Conservation (phyloP, 2,329 filamentous ascomycete genomes). For the Sporothrix brasiliensis region DNA sequence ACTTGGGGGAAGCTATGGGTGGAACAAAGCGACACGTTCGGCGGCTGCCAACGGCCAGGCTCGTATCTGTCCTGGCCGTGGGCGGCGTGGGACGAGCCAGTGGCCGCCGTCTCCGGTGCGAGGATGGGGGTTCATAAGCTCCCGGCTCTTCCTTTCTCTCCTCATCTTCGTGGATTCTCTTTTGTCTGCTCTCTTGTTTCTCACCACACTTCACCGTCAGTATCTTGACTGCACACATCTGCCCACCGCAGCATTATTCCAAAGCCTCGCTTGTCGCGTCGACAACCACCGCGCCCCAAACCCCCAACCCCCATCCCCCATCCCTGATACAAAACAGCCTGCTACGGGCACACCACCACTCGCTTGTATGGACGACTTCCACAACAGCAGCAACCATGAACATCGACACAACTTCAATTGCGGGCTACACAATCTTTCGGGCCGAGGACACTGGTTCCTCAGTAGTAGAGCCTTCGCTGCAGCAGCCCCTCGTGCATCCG, state of each 20-base stretch:
- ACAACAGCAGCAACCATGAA: slow-evolving; percentile 43
- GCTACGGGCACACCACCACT: slow-evolving; percentile 24
- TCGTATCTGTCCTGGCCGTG: not conserved
- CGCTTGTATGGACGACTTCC: slow-evolving; percentile 36
- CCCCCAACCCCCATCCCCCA: not conserved
- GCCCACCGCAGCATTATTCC: not conserved
- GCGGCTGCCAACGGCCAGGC: no score
- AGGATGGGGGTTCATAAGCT: slow-evolving; percentile 24
- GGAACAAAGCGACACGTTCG: not conserved
- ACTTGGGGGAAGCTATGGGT: not conserved
- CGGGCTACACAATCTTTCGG: slow-evolving; percentile 52
- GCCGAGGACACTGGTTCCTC: slow-evolving; percentile 47
- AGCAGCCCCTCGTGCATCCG: slow-evolving; percentile 44
- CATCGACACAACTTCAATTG: slow-evolving; percentile 49
- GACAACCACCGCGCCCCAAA: not conserved
- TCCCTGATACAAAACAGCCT: not conserved
- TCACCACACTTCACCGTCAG: slow-evolving; percentile 6
- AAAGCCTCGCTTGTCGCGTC: slow-evolving; percentile 9
- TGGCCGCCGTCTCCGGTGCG: not conserved
- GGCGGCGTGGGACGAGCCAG: not conserved
- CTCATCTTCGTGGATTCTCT: not conserved
- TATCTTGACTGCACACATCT: slow-evolving; percentile 1
- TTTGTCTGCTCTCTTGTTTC: not conserved
- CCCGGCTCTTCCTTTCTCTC: not conserved
- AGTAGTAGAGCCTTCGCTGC: slow-evolving; percentile 40